Conservation (phyloP, 768 basidiomycete species). For the Panellus pusillus region DNA sequence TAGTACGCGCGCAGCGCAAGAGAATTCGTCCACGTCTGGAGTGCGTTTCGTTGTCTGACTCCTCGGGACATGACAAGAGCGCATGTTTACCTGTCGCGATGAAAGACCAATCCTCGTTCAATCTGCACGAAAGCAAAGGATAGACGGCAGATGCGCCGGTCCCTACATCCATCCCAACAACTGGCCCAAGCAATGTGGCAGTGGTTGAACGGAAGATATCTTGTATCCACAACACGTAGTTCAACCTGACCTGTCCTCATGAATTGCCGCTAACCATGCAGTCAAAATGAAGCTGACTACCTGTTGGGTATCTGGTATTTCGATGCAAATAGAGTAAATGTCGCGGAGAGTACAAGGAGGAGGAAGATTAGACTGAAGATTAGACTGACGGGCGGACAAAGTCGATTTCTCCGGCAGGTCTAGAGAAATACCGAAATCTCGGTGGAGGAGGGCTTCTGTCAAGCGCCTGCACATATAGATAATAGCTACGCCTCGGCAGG, state of each 20-base stretch:
- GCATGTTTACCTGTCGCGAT: constrained; percentile 61
- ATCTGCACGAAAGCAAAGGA: constrained; percentile 66
- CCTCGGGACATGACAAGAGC: not conserved
- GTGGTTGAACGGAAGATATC: constrained; percentile 51
- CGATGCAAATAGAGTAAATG: not conserved
- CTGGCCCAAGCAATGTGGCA: constrained; percentile 11
- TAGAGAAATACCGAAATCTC: constrained; percentile 70
- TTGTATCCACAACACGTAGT: constrained; percentile 86
- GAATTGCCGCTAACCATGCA: too few relatives aligned
- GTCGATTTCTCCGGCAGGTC: constrained; percentile 64
- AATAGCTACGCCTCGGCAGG: not conserved
- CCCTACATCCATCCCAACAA: constrained; percentile 80
- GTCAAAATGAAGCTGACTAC: constrained; percentile 29
- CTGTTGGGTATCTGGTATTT: constrained; percentile 66
- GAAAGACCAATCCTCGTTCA: constrained; percentile 57
- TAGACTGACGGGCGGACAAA: constrained; percentile 78
- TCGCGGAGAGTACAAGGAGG: not conserved
- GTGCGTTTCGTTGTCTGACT: not conserved
- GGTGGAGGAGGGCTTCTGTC: constrained; percentile 73
- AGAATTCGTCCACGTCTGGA: constrained; percentile 73
- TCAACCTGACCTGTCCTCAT: constrained; percentile 50
- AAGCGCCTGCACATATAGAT: constrained; percentile 51
- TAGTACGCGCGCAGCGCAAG: constrained; percentile 57
- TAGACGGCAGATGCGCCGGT: constrained; percentile 93
- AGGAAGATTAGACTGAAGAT: too few relatives aligned